Conservation (phyloP, 2,329 filamentous ascomycete genomes). For the Paramyrothecium sp. region DNA sequence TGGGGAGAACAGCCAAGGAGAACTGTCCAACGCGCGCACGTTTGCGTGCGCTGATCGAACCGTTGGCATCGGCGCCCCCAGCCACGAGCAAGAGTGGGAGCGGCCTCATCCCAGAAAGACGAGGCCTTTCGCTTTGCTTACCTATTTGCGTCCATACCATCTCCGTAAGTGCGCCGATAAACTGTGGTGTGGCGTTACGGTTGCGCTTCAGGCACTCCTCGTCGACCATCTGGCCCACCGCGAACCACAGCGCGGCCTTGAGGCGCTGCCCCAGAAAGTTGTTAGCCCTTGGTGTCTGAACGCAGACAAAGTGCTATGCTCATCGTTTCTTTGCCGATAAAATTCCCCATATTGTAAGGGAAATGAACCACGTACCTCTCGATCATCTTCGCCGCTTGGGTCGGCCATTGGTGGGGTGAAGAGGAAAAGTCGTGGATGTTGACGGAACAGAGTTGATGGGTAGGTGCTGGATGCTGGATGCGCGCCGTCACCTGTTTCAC, state of each 20-base stretch:
- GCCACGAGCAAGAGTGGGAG: not conserved
- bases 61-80: no score
- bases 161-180: slow-evolving; percentile 83
- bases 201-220: slow-evolving; percentile 63
- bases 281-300: not conserved
- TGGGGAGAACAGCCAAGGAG: not conserved
- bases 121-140: slow-evolving; percentile 27
- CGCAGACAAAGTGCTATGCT: no score
- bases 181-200: slow-evolving; percentile 87
- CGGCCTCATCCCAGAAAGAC: no score
- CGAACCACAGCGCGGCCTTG: slow-evolving; percentile 82
- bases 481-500: not conserved
- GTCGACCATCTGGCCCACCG: slow-evolving; percentile 84
- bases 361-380: slow-evolving; percentile 28
- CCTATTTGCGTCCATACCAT: slow-evolving; percentile 86
- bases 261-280: slow-evolving; percentile 55
- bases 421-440: not conserved
- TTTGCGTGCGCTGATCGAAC: no score
- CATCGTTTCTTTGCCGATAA: not conserved
- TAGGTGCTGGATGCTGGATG: not conserved
- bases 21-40: not conserved
- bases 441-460: not conserved
- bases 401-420: slow-evolving; percentile 27
- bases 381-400: slow-evolving; percentile 26
- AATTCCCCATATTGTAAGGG: not conserved